Evolutionary conservation across 2,329 filamentous ascomycete species (phyloP).

Genomic region (Phaeosphaeria sp.): DNA sequence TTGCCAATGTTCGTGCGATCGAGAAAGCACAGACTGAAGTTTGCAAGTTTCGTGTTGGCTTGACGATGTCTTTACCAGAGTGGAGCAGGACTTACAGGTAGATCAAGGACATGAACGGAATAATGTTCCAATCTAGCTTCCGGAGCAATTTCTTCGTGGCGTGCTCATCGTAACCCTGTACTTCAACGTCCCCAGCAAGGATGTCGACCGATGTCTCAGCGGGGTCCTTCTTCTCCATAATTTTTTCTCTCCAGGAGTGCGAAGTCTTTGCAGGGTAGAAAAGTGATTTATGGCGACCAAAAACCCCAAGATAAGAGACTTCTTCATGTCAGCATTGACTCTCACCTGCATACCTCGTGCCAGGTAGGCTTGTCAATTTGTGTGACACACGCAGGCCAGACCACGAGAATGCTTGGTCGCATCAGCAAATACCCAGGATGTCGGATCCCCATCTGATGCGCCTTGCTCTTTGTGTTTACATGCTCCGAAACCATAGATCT

Average conservation of each 20-base stretch:
- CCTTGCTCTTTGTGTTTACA: slow-evolving; percentile 13
- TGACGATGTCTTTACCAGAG: not conserved
- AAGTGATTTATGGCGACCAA: not conserved
- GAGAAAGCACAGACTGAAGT: slow-evolving; percentile 56
- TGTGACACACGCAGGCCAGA: slow-evolving; percentile 5
- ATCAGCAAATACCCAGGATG: slow-evolving; percentile 1
- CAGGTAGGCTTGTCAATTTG: not conserved
- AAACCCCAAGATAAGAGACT: not conserved
- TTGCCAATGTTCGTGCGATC: slow-evolving; percentile 60
- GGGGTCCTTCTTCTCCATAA: slow-evolving; percentile 12
- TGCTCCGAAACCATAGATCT: slow-evolving; percentile 17
- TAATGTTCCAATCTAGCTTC: slow-evolving; percentile 63
- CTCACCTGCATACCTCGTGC: not conserved
- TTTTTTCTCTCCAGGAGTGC: not conserved
- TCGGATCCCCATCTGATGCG: slow-evolving; percentile 6
- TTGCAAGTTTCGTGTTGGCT: not conserved
- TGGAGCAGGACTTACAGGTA: slow-evolving; percentile 55
- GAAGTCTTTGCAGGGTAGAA: not conserved
- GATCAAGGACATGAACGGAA: slow-evolving; percentile 66
- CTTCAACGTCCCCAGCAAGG: slow-evolving; percentile 28
- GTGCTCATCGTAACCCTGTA: slow-evolving; percentile 44
- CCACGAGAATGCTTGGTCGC: not conserved
- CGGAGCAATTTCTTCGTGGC: slow-evolving; percentile 60
- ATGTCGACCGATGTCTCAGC: slow-evolving; percentile 17
- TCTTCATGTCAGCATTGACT: slow-evolving; percentile 1